phyloP scores from a whole-genome alignment of 1,139 yeast species.

The Geotrichum restrictum region DNA sequence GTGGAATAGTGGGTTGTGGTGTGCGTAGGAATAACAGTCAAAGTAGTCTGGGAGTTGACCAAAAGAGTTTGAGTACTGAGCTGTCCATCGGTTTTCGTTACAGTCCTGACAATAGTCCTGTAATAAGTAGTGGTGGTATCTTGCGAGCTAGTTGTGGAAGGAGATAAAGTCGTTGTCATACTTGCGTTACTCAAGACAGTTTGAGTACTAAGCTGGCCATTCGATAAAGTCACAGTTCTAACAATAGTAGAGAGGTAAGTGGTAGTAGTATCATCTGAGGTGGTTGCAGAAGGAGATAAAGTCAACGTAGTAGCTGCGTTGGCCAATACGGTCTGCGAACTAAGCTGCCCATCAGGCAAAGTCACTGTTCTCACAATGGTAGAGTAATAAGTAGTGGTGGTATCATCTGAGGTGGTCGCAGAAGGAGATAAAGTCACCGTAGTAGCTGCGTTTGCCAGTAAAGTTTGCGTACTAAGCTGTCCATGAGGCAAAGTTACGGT shows the following conservation, averaged over 20 bases:
- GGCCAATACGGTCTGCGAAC: slow-evolving; percentile 4
- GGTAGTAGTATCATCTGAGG: slow-evolving; percentile 14
- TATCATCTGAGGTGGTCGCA: neutral
- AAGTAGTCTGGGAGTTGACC: neutral
- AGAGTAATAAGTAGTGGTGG: neutral
- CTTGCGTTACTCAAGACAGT: slow-evolving; percentile 5
- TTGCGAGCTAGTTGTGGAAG: slow-evolving; percentile 2
- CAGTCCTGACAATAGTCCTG: too few relatives aligned
- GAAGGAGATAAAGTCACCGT: slow-evolving; percentile 5
- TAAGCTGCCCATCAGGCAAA: slow-evolving; percentile 8
- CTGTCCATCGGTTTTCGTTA: neutral
- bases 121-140: slow-evolving; percentile 13
- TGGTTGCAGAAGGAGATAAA: neutral
- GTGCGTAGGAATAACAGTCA: slow-evolving; percentile 1
- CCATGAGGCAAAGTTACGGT: slow-evolving; percentile 17
- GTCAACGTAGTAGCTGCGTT: slow-evolving; percentile 10
- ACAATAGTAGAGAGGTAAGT: too few relatives aligned
- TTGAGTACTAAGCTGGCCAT: slow-evolving; percentile 5
- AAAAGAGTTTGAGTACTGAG: neutral
- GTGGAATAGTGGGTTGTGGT: slow-evolving; percentile 11
- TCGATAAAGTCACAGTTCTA: slow-evolving; percentile 1
- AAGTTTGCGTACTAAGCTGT: slow-evolving; percentile 1
- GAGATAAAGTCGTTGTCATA: slow-evolving; percentile 9
- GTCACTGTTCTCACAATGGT: slow-evolving; percentile 10
- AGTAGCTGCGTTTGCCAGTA: slow-evolving; percentile 6